Percentiles rank a stretch among this genome's conserved stretches.
phyloP scores from a whole-genome alignment of 805 yeast genomes.

The Candida pseudofarinosa region DNA sequence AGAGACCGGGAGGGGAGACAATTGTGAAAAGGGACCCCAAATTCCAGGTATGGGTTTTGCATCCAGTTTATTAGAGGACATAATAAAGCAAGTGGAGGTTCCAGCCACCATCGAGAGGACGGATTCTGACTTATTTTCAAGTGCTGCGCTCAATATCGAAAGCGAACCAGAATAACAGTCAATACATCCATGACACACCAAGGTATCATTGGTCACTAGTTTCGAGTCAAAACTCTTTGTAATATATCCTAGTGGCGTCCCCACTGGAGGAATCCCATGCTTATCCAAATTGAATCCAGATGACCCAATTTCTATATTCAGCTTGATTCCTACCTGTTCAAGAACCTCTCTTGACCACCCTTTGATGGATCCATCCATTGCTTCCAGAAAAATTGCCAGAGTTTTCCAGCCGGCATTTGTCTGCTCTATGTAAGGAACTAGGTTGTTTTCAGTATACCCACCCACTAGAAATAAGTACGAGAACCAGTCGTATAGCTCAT shows the following conservation, averaged over 20 bases:
- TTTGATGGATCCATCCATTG: conserved; percentile 54
- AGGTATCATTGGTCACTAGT: background rate
- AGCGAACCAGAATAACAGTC: conserved; percentile 60
- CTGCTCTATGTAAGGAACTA: conserved; percentile 6
- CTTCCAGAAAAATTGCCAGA: conserved; percentile 14
- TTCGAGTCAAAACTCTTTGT: background rate
- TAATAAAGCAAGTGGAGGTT: conserved; percentile 54
- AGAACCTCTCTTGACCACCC: conserved; percentile 45
- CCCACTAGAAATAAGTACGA: conserved; percentile 25
- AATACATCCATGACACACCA: conserved; percentile 47
- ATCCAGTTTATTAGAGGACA: conserved; percentile 17
- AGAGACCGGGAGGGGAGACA: conserved; percentile 20
- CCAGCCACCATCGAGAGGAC: conserved; percentile 53
- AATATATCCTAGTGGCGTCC: conserved; percentile 16
- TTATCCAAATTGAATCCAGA: conserved; percentile 13
- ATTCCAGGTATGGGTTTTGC: conserved; percentile 34
- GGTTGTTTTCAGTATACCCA: conserved; percentile 15
- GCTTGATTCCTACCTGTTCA: conserved; percentile 13
- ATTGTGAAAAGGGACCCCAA: conserved; percentile 57
- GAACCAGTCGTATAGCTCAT: conserved; percentile 52
- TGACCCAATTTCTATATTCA: conserved; percentile 24
- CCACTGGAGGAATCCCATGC: conserved; percentile 11
- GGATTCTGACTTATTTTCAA: background rate
- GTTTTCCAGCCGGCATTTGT: conserved; percentile 1
- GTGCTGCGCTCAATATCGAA: conserved; percentile 17